Conservation (phyloP, 352 stramenopile species). For the Plasmopara halstedii region DNA sequence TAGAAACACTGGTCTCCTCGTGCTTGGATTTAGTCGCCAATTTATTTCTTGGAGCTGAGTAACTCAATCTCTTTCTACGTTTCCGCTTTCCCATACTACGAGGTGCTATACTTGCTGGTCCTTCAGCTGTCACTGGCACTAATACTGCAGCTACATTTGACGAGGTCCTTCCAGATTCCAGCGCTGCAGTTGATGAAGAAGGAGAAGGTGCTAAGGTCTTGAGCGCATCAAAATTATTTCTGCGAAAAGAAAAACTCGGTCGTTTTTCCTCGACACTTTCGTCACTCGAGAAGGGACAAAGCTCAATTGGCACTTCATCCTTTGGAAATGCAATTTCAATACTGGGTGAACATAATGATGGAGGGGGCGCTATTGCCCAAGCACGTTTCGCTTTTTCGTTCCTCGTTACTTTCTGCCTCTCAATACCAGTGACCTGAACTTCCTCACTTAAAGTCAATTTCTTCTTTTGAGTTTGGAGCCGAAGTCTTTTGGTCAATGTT, state of each 20-base stretch:
- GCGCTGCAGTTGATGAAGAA: slow-evolving; percentile 1
- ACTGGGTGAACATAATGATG: not conserved
- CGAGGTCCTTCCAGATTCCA: not conserved
- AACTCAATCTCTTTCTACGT: slow-evolving; percentile 37
- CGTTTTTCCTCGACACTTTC: slow-evolving; percentile 17
- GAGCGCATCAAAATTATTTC: not conserved
- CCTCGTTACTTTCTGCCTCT: not conserved
- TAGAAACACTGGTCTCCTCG: slow-evolving; percentile 10
- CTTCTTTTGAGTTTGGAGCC: not conserved
- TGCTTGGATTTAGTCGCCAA: slow-evolving; percentile 8
- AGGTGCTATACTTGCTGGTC: slow-evolving; percentile 1
- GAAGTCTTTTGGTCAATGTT: not conserved
- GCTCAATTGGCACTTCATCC: slow-evolving; percentile 26
- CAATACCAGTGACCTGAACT: not conserved
- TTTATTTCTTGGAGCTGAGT: slow-evolving; percentile 17
- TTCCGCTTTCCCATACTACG: slow-evolving; percentile 24
- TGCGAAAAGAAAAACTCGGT: slow-evolving; percentile 1
- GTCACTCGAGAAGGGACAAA: slow-evolving; percentile 32
- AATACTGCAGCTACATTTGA: slow-evolving; percentile 2
- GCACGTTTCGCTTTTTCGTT: not conserved
- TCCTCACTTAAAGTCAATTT: not conserved
- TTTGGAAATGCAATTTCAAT: slow-evolving; percentile 24
- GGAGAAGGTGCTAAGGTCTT: slow-evolving; percentile 1
- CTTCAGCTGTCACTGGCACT: slow-evolving; percentile 6
- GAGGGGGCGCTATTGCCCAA: not conserved